Percentiles rank a stretch among this genome's conserved stretches.
Evolutionary conservation across 352 stramenopile genomes (phyloP).

Genomic region (Globisporangium megalacanthum): DNA sequence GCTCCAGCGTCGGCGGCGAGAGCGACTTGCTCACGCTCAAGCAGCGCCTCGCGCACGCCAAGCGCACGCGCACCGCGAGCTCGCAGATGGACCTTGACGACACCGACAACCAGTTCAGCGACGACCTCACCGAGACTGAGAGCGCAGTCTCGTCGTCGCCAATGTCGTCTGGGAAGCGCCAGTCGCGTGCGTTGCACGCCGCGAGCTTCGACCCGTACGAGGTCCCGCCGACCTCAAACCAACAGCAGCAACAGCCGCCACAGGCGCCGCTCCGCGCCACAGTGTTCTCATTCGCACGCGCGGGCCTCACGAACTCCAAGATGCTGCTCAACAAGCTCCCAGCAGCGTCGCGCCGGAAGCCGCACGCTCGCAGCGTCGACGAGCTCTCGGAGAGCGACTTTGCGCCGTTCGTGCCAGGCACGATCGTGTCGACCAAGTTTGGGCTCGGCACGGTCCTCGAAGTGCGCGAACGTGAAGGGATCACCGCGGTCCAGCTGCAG

Average conservation of each 20-base stretch:
- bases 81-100: constrained; percentile 34
- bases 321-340: constrained; percentile 39
- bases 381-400: constrained; percentile 41
- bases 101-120: constrained; percentile 26
- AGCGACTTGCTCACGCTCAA: constrained; percentile 11
- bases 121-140: constrained; percentile 59
- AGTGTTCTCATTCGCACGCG: constrained; percentile 53
- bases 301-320: constrained; percentile 38
- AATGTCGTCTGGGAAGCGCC: constrained; percentile 21
- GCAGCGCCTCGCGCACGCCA: constrained; percentile 10
- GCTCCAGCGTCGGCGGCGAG: constrained; percentile 4
- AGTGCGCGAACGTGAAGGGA: constrained; percentile 40
- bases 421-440: constrained; percentile 54
- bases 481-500: constrained; percentile 49
- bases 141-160: constrained; percentile 35
- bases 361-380: constrained; percentile 31
- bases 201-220: constrained; percentile 17
- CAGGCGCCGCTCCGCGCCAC: constrained; percentile 19
- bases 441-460: constrained; percentile 56
- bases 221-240: not conserved
- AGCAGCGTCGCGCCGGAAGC: constrained; percentile 10
- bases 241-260: constrained; percentile 3
- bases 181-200: constrained; percentile 7
- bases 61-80: constrained; percentile 33
- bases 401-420: constrained; percentile 26